Evolutionary conservation across 1,139 yeast species (phyloP).

Genomic region (Meyerozyma carpophila): DNA sequence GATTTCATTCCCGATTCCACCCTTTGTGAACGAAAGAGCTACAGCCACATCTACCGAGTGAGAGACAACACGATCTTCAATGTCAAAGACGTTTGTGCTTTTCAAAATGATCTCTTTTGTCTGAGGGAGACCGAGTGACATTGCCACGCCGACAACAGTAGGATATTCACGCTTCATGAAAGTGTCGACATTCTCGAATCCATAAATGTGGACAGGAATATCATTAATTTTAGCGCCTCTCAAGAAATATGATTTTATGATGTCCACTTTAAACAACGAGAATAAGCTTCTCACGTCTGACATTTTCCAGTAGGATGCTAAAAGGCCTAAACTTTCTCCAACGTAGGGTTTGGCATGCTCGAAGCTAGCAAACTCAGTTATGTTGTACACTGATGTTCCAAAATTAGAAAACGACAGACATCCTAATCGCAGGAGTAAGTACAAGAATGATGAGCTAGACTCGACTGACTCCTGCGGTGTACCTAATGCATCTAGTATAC

Average conservation of each 20-base stretch:
- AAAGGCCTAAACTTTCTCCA: slow-evolving; percentile 1
- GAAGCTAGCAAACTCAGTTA: slow-evolving; percentile 35
- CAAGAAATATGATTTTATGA: slow-evolving; percentile 40
- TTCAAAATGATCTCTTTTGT: neutral
- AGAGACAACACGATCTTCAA: slow-evolving; percentile 15
- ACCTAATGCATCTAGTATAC: slow-evolving; percentile 24
- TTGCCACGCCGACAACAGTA: neutral
- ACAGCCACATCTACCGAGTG: slow-evolving; percentile 32
- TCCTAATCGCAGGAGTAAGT: slow-evolving; percentile 29
- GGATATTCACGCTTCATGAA: slow-evolving; percentile 25
- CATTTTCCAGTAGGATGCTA: slow-evolving; percentile 15
- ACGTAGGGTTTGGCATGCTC: slow-evolving; percentile 15
- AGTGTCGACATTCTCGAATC: slow-evolving; percentile 17
- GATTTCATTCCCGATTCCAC: slow-evolving; percentile 36
- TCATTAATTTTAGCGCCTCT: slow-evolving; percentile 20
- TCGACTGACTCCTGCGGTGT: slow-evolving; percentile 35
- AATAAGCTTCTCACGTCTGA: slow-evolving; percentile 20
- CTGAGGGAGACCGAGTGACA: neutral
- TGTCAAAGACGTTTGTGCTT: neutral
- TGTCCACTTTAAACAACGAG: slow-evolving; percentile 20
- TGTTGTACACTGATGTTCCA: slow-evolving; percentile 31
- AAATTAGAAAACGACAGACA: slow-evolving; percentile 21
- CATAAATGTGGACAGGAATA: slow-evolving; percentile 39
- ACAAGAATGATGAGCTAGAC: slow-evolving; percentile 31
- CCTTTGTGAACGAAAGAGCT: slow-evolving; percentile 41